A percentile compares a stretch with the other conserved stretches of the same genome.
Evolutionary conservation across 2,329 filamentous ascomycete genomes (phyloP).

Genomic region (Phoma herbarum): DNA sequence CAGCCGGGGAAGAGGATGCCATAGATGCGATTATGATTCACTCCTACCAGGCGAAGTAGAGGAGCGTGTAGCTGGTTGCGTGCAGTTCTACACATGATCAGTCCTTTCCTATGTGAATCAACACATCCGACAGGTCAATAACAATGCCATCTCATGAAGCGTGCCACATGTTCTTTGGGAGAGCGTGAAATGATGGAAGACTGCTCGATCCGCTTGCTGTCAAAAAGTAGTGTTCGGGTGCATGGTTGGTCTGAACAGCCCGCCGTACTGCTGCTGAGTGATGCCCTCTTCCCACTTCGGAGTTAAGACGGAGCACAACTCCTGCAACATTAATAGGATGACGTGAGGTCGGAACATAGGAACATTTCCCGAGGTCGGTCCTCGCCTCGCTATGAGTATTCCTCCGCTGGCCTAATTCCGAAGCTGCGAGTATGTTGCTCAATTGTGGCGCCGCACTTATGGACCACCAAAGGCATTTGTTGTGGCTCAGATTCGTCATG

Average conservation of each 20-base stretch:
- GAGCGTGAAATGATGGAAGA: too few species aligned
- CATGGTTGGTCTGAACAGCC: not conserved
- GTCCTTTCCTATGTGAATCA: too few species aligned
- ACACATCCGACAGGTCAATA: too few species aligned
- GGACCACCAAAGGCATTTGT: not conserved
- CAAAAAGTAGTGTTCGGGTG: not conserved
- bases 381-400: not conserved
- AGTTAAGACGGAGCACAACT: conserved; percentile 1
- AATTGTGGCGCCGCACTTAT: not conserved
- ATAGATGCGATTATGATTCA: too few species aligned
- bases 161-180: too few species aligned
- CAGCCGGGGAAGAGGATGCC: too few species aligned
- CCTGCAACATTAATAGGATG: not conserved
- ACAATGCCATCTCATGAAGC: too few species aligned
- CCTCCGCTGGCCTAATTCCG: not conserved
- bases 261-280: conserved; percentile 2
- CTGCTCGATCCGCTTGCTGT: too few species aligned
- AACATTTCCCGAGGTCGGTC: not conserved
- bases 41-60: too few species aligned
- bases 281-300: not conserved
- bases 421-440: not conserved
- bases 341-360: not conserved
- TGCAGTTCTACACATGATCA: too few species aligned
- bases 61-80: too few species aligned
- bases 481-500: not conserved